Evolutionary conservation across 2,329 filamentous ascomycete species (phyloP), one percentile per base, ranked within the genome.

Genomic region (Purpureocillium takamizusanense): DNA sequence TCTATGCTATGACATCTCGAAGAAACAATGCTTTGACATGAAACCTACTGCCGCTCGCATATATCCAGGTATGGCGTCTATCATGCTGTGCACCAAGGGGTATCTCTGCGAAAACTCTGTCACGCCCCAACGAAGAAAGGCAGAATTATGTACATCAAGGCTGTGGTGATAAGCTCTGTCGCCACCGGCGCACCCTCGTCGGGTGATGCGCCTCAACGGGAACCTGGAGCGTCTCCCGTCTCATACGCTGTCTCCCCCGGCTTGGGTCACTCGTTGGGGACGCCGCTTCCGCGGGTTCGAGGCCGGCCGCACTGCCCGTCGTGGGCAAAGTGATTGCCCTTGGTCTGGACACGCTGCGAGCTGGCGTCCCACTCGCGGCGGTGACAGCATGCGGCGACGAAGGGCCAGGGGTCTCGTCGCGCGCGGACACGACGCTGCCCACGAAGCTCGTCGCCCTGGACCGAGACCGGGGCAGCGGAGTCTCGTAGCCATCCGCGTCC

Each of bases 361-460:
- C 13, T 25, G 31, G 3, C 31, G 38, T n/a, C 31, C 21, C 21
- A 25, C 21, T 10, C 10, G 6, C 6, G 21, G 18, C 12, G 16
- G 34, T 3, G 33, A 27, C 13, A n/a, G 17, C 27, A n/a, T n/a
- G n/a, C 8, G 44, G 37, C 3, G 44, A 42, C 11, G 30, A 2
- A 13, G 40, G 36, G 33, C 25, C 33, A 6, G 36, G 30, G 12
- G 13, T 11, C 6, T 13, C 9, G 5, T 18, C 42, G 17, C 33
- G 38, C 3, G 21, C 36, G 2, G 41, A 40, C 8, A 38, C 30
- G 15, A 34, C 15, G n/a, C 23, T 37, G 17, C 34, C 40, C n/a
- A 34, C 51, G 34, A 65, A 62, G 38, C 66, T 69, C 29, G 55
- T 51, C 1, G 57, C 52, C 43, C 65, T 56, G 4, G 67, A 63